These are phyloP conservation scores for Viola pubescens DNA, from an alignment of 441 rosid genomes.

Conservation along the genomic window DNA sequence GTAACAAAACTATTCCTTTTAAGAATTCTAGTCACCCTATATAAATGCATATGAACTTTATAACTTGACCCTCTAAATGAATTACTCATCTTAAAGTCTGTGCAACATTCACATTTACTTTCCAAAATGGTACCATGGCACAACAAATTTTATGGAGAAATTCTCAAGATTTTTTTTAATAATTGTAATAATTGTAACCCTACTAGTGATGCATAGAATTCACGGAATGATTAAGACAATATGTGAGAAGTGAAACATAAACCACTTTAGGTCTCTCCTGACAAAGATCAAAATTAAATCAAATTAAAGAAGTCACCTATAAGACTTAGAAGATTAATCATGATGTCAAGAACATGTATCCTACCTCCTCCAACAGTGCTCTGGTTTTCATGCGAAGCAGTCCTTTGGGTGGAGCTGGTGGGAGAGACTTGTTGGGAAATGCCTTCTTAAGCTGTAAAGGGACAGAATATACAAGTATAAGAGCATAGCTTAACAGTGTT, in stretches of 20 bases:
- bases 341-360: constrained; percentile 11
- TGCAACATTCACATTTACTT: too few relatives aligned
- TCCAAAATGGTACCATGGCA: too few relatives aligned
- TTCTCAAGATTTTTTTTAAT: too few relatives aligned
- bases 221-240: too few relatives aligned
- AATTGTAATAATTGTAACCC: too few relatives aligned
- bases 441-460: constrained; percentile 64
- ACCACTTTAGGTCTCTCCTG: too few relatives aligned
- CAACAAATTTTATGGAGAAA: too few relatives aligned
- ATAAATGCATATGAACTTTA: too few relatives aligned
- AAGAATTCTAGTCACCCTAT: constrained; percentile 16
- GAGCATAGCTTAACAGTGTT: constrained; percentile 1
- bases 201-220: too few relatives aligned
- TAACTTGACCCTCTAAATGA: too few relatives aligned
- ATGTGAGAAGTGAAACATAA: too few relatives aligned
- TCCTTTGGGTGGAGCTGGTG: constrained; percentile 91
- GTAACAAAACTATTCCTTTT: constrained; percentile 46
- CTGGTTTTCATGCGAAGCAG: constrained; percentile 74
- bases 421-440: constrained; percentile 66
- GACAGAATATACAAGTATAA: constrained; percentile 11
- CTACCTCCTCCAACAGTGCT: constrained; percentile 86
- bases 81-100: too few relatives aligned
- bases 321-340: background rate
- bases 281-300: background rate
- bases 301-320: background rate